Base-by-base conservation (phyloP, 129 eudicot species). In the Solidago caesia region DNA sequence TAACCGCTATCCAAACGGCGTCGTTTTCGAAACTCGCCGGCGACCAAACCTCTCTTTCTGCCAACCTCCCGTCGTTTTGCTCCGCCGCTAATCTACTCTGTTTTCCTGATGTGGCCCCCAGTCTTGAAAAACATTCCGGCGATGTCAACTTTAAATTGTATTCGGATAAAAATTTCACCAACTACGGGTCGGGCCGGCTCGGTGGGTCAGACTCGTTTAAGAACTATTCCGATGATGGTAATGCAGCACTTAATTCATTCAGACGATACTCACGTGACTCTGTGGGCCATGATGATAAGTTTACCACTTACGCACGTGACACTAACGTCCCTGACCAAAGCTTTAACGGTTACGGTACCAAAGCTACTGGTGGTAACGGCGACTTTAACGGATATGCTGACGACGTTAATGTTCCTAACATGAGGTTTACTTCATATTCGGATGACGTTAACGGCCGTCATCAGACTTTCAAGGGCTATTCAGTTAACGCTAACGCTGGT, bases 251-350 rank as follows among this genome's bases (percentile, higher is more conserved):
- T 67, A 73, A 84, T 85, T 72, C 88, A 21, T 94, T 94, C 85
- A 86, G 97, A 2, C 80, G 96, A 9, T 95, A 95, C 69, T 84
- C 96, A 78, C 96, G 97, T 55, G 93, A 87, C 82, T 89, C 99
- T 3, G 78, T 81, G 39, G 97, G 96, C 42, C 99, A 91, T 45
- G 59, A 58, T 1, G 91, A 91, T 46, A 73, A 76, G 41, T 95
- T 95, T 77, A 4, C 86, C 8, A 77, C 68, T 63, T 95, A 95
- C 53, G 99, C 92, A 15, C 79, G 80, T 25, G 79, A 84, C 3
- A 63, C 84, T 26, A 95, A 95, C 51, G 90, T 91, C 0, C 85
- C 79, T 8, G 96, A 89, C 75, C 90, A 91, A 67, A 84, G 82
- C 16, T 95, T 95, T 76, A 89, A 82, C 41, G 75, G 89, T 3